Percentiles rank a stretch among this genome's conserved stretches.
These are phyloP conservation scores for Morella rubra DNA, from an alignment of 306 rosid species.

Conservation along the genomic window DNA sequence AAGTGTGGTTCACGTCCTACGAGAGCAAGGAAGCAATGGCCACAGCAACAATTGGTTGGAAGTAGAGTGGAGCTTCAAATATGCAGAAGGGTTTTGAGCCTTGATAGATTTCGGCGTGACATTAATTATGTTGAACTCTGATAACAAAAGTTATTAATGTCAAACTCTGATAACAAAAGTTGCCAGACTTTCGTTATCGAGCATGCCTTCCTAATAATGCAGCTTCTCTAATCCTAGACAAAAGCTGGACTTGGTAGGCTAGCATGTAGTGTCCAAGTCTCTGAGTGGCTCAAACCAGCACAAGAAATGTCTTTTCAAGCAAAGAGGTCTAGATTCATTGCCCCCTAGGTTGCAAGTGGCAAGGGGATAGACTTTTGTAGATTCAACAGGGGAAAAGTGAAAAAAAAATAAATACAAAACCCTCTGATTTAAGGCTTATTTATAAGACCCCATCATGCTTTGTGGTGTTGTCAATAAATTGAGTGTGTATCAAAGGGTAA, in stretches of 20 bases:
- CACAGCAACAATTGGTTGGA: too few species aligned
- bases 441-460: not conserved
- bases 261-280: not conserved
- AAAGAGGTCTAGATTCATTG: too few species aligned
- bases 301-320: not conserved
- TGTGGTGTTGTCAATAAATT: not conserved
- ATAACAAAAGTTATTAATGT: not conserved
- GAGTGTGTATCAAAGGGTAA: conserved; percentile 16
- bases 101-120: too few species aligned
- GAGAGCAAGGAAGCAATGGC: too few species aligned
- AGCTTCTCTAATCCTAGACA: not conserved
- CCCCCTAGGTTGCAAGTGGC: too few species aligned
- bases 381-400: too few species aligned
- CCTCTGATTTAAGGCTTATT: not conserved
- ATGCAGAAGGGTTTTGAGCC: too few species aligned
- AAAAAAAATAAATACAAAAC: too few species aligned
- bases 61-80: too few species aligned
- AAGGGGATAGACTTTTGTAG: too few species aligned
- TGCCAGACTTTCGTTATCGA: not conserved
- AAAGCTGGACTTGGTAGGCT: not conserved
- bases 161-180: not conserved
- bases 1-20: too few species aligned
- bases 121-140: not conserved
- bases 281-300: not conserved
- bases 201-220: not conserved